Evolutionary conservation across 2,329 filamentous ascomycete genomes (phyloP).

Genomic region (Aspergillus melleus): DNA sequence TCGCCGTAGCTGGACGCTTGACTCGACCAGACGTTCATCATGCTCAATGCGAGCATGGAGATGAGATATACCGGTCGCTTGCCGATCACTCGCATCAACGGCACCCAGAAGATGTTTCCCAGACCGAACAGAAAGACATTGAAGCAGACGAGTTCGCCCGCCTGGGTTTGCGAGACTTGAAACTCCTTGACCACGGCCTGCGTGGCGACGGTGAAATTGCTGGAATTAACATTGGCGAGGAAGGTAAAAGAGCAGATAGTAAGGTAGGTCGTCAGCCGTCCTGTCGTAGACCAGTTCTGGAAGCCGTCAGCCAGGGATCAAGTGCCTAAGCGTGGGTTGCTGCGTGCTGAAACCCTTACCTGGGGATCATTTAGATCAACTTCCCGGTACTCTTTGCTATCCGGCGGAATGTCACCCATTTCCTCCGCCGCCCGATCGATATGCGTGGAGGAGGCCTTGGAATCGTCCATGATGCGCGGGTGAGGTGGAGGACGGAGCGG

Average conservation of each 20-base stretch:
- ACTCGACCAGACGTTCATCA: conserved; percentile 38
- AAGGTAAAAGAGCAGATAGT: conserved; percentile 43
- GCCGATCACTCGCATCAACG: conserved; percentile 29
- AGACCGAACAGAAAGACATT: conserved; percentile 28
- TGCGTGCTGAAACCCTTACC: conserved; percentile 8
- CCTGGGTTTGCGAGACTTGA: conserved; percentile 22
- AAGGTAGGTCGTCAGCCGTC: conserved; percentile 30
- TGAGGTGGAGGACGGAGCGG: no score
- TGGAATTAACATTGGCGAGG: conserved; percentile 41
- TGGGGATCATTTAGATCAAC: conserved; percentile 20
- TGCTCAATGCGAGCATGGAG: conserved; percentile 31
- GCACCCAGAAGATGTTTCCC: conserved; percentile 28
- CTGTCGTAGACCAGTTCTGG: conserved; percentile 24
- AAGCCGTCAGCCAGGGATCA: background rate
- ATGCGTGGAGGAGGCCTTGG: conserved; percentile 4
- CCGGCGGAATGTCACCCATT: background rate
- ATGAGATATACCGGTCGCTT: conserved; percentile 41
- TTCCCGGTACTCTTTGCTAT: background rate
- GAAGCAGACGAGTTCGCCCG: conserved; percentile 25
- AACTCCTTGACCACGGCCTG: conserved; percentile 33
- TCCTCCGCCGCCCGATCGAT: conserved; percentile 7
- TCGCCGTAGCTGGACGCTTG: conserved; percentile 26
- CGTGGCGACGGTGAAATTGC: conserved; percentile 40
- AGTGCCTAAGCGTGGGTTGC: background rate
- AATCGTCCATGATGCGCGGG: background rate